Percentiles rank a stretch among this genome's conserved stretches.
phyloP scores from a whole-genome alignment of 148 eudicot species.

The Chenopodium quinoa region DNA sequence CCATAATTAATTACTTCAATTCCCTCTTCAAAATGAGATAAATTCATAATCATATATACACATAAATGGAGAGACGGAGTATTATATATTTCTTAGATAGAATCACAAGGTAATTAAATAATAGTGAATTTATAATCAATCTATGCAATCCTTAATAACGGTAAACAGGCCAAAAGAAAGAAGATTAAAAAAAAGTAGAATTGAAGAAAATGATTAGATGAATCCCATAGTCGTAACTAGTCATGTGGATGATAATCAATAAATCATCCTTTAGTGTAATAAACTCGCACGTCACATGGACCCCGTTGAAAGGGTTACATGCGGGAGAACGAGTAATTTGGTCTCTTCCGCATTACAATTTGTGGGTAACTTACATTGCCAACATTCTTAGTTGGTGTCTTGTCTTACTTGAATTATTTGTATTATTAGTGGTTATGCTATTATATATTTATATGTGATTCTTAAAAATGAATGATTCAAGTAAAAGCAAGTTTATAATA shows the following conservation, averaged over 20 bases:
- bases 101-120: neutral
- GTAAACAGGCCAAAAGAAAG: neutral
- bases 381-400: constrained; percentile 2
- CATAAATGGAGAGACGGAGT: too few relatives aligned
- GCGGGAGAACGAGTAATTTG: constrained; percentile 2
- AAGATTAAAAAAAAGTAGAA: neutral
- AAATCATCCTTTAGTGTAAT: neutral
- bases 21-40: too few relatives aligned
- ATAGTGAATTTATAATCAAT: neutral
- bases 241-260: constrained; percentile 11
- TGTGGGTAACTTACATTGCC: neutral
- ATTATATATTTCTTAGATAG: neutral
- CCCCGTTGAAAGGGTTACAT: constrained; percentile 7
- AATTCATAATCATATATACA: too few relatives aligned
- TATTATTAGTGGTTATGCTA: neutral
- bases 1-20: too few relatives aligned
- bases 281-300: constrained; percentile 17
- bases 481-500: too few relatives aligned
- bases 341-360: neutral
- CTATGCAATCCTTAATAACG: neutral
- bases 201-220: neutral
- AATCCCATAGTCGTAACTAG: neutral
- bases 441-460: neutral
- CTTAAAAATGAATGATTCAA: neutral
- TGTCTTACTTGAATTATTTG: constrained; percentile 6